Conservation (phyloP, 1,284 basidiomycete genomes). For the Stygiomarasmius scandens region DNA sequence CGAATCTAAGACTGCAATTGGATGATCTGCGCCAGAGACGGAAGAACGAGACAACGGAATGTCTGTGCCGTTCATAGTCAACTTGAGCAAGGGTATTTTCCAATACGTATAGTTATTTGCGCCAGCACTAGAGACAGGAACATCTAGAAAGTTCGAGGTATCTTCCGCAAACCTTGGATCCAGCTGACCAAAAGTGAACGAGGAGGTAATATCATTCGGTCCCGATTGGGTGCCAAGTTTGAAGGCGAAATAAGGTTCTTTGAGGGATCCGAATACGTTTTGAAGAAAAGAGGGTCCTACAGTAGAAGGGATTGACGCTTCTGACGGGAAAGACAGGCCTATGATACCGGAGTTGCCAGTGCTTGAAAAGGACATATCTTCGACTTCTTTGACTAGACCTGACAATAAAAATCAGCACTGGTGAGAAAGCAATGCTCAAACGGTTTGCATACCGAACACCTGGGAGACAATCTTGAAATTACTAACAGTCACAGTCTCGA, state of each 20-base stretch:
- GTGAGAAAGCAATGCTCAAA: background rate
- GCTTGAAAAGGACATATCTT: slow-evolving; percentile 45
- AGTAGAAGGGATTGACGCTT: slow-evolving; percentile 48
- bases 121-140: slow-evolving; percentile 44
- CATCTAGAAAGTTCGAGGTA: slow-evolving; percentile 38
- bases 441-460: slow-evolving; percentile 38
- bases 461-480: slow-evolving; percentile 43
- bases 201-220: slow-evolving; percentile 37
- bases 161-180: slow-evolving; percentile 43
- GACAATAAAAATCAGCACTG: background rate
- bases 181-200: slow-evolving; percentile 54
- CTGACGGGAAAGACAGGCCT: slow-evolving; percentile 53
- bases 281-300: slow-evolving; percentile 48
- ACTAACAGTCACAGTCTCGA: slow-evolving; percentile 48
- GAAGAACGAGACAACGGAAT: slow-evolving; percentile 49
- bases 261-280: slow-evolving; percentile 50
- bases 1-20: slow-evolving; percentile 59
- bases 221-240: slow-evolving; percentile 43
- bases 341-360: slow-evolving; percentile 61
- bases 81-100: slow-evolving; percentile 52
- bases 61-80: slow-evolving; percentile 46
- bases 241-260: slow-evolving; percentile 50
- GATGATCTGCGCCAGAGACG: slow-evolving; percentile 40
- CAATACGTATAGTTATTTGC: slow-evolving; percentile 53
- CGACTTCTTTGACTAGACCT: slow-evolving; percentile 52